A percentile compares a stretch with the other conserved stretches of the same genome.
Evolutionary conservation across 108 stramenopile genomes (phyloP).

Genomic region (Nitzschia palea): DNA sequence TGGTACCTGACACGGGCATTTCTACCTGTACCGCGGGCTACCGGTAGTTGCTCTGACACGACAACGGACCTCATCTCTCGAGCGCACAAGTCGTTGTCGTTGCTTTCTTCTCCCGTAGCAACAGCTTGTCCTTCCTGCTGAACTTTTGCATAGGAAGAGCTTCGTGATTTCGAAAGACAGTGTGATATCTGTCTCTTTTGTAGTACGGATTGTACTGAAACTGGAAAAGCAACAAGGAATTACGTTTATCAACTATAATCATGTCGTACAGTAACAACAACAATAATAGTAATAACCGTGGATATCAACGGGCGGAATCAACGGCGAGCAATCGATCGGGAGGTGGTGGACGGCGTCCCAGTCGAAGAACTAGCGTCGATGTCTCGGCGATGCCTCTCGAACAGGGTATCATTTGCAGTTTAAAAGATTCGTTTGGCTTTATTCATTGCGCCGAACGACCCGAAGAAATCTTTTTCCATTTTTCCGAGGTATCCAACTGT

Average conservation of each 20-base stretch:
- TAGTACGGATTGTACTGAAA: too few relatives aligned
- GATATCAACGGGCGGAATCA: constrained; percentile 14
- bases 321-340: background rate
- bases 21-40: too few relatives aligned
- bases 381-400: constrained; percentile 44
- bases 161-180: too few relatives aligned
- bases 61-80: background rate
- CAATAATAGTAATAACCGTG: constrained; percentile 15
- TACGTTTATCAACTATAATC: too few relatives aligned
- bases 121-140: constrained; percentile 4
- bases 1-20: too few relatives aligned
- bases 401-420: constrained; percentile 60
- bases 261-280: constrained; percentile 5
- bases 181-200: too few relatives aligned
- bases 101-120: constrained; percentile 7
- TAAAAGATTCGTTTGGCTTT: constrained; percentile 75
- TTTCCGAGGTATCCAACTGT: constrained; percentile 31
- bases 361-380: constrained; percentile 3
- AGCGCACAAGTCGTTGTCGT: background rate
- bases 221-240: too few relatives aligned
- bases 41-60: too few relatives aligned
- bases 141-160: background rate
- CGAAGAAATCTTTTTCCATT: constrained; percentile 79
- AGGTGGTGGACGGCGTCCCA: constrained; percentile 7
- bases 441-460: constrained; percentile 81